Evolutionary conservation across 169 alveolate species (phyloP), one percentile per base, ranked within the genome.

Genomic region (Plasmodium vivax): DNA sequence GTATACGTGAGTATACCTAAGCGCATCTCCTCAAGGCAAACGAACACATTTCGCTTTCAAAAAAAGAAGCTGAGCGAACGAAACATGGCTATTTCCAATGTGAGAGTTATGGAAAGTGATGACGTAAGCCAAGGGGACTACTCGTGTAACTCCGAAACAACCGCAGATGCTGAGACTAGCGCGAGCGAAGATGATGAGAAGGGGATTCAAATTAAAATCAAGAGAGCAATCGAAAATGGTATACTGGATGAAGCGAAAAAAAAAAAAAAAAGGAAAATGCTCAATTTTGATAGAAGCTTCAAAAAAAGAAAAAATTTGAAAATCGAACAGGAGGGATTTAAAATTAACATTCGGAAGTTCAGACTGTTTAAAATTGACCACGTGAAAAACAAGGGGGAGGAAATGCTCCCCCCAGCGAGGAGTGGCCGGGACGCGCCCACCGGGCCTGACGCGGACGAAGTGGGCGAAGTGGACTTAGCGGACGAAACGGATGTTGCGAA

Each of bases 191-290:
- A 84, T 27, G 36, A 73, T 85, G 71, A 19, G 56, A 47, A 47
- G 19, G 54, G 38, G 27, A 85, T 85, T 54, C 93, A 85, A 85
- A 85, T 77, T 74, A 85, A 85, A 54, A 85, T 85, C 6, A 85
- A 75, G 79, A 85, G 85, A 75, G 93, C 73, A 30, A 68, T 85
- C 43, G 93, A 85, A 85, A 85, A 85, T 68, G 38, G 75, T 10
- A 85, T 85, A 74, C 81, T 85, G 68, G 47, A 85, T 85, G 93
- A 85, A 73, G 62, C 80, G 47, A 77, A 75, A 34, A 85, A 85
- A 77, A 85, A 38, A 85, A 75, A 30, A 51, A 85, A 77, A 85
- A 85, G 84, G 36, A 84, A 74, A 84, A 32, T 85, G 30, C 79
- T 74, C 81, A 85, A 51, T 51, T 85, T 74, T 75, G 85, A 85